These are phyloP conservation scores for Nitzschia sp. DNA, from an alignment of 108 stramenopile genomes.

Conservation along the genomic window DNA sequence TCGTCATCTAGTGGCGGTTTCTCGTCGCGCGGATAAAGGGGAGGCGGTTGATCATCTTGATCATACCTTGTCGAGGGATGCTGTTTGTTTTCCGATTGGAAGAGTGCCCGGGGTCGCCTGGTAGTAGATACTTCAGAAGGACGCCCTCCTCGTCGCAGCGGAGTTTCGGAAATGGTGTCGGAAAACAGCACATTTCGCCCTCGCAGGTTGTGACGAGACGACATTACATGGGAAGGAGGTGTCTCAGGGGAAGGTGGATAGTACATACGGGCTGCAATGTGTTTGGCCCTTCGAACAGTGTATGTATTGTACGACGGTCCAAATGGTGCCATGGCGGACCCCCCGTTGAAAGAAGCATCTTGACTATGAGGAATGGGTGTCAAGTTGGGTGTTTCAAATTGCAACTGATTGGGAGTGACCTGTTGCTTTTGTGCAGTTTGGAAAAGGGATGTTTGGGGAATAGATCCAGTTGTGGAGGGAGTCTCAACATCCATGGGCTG, in stretches of 20 bases:
- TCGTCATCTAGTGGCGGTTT: conserved; percentile 4
- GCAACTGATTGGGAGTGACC: conserved; percentile 31
- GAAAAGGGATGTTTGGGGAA: conserved; percentile 45
- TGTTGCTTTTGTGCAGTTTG: conserved; percentile 38
- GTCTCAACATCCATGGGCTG: conserved; percentile 35
- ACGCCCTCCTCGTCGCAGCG: conserved; percentile 37
- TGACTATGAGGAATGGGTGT: conserved; percentile 54
- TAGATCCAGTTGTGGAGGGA: conserved; percentile 22
- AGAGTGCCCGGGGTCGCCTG: conserved; percentile 32
- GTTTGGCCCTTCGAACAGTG: conserved; percentile 43
- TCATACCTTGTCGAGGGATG: conserved; percentile 14
- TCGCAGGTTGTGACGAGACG: conserved; percentile 18
- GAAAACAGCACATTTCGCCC: conserved; percentile 27
- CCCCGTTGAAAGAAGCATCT: conserved; percentile 32
- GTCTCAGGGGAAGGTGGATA: conserved; percentile 62
- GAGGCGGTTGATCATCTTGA: conserved; percentile 13
- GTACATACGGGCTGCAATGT: conserved; percentile 56
- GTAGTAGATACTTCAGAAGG: conserved; percentile 36
- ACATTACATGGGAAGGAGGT: conserved; percentile 8
- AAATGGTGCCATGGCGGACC: background rate
- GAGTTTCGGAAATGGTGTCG: conserved; percentile 39
- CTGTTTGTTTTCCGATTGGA: conserved; percentile 29
- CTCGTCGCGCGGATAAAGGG: background rate
- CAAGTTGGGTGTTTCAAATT: conserved; percentile 60
- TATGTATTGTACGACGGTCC: conserved; percentile 29